Percentiles rank a stretch among this genome's conserved stretches.
These are phyloP conservation scores for Salix arbutifolia DNA, from an alignment of 345 rosid species.

Conservation along the genomic window DNA sequence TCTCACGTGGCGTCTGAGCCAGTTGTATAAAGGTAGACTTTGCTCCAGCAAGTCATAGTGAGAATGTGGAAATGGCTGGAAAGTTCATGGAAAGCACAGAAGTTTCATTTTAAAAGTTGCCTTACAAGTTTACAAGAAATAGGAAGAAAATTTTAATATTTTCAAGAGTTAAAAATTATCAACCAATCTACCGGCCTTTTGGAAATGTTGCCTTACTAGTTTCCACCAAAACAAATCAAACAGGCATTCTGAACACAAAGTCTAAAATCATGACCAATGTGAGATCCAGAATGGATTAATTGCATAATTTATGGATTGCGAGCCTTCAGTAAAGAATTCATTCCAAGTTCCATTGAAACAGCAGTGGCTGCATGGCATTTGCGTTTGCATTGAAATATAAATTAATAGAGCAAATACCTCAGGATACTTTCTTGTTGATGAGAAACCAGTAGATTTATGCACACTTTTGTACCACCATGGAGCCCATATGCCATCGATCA, in stretches of 20 bases:
- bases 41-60: conserved; percentile 69
- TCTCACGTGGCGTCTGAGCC: conserved; percentile 56
- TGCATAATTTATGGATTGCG: background rate
- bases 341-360: conserved; percentile 3
- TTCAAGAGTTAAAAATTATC: background rate
- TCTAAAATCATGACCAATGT: background rate
- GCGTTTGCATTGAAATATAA: conserved; percentile 5
- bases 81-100: background rate
- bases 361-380: background rate
- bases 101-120: too few relatives aligned
- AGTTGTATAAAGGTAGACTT: conserved; percentile 73
- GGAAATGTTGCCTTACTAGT: background rate
- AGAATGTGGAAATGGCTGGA: conserved; percentile 62
- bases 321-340: background rate
- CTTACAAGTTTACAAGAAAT: too few relatives aligned
- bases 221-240: background rate
- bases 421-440: conserved; percentile 48
- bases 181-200: background rate
- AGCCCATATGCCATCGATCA: conserved; percentile 79
- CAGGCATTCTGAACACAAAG: background rate
- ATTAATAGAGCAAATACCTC: conserved; percentile 31
- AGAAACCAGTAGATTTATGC: conserved; percentile 58
- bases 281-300: background rate
- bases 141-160: too few relatives aligned
- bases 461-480: conserved; percentile 80